Evolutionary conservation across 176 grass and related monocot genomes (phyloP), one percentile per base, ranked within the genome.

Genomic region (Cocos nucifera): DNA sequence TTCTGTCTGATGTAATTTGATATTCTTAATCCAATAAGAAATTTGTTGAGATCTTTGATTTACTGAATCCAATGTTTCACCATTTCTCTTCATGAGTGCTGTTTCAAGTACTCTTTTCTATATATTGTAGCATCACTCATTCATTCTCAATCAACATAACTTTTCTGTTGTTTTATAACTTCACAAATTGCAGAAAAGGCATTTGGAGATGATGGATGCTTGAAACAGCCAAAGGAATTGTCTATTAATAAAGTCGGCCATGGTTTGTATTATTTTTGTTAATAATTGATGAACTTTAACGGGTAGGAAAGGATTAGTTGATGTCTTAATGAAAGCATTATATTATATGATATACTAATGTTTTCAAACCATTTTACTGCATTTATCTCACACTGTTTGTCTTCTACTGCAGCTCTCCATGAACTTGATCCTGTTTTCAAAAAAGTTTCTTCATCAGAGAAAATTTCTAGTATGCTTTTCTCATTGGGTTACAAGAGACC

Each of bases 241-340:
- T 97, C 92, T 55, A 97, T 97, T 58, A 97, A 91, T 75, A 97
- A 91, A 88, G 87, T 91, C 61, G 87, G 92, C 17, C 92, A 97
- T 50, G 92, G 87, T 97, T 75, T 82, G 82, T 79, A 50, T 68
- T 15, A 2, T 22, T 12, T 44, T 2, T 44, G 2, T 14, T 44
- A 44, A 44, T 44, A 44, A 12, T 44, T 8, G 10, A 44, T 12
- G 9, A 12, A 44, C 35, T 44, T 44, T 44, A 12, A 1, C 9
- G 1, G 8, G 35, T 44, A 44, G 35, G 35, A 44, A 44, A 12
- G 35, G 1, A 12, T 44, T 14, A 2, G 10, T 44, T 44, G 9
- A 1, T 44, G 35, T 44, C 9, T 44, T 44, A 44, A 44, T 44
- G 3, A 44, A 30, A 44, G 35, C 35, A 44, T 75, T 80, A 79